Evolutionary conservation across 2,329 filamentous ascomycete genomes (phyloP), one percentile per base, ranked within the genome.

Genomic region (Neopestalotiopsis rosae): DNA sequence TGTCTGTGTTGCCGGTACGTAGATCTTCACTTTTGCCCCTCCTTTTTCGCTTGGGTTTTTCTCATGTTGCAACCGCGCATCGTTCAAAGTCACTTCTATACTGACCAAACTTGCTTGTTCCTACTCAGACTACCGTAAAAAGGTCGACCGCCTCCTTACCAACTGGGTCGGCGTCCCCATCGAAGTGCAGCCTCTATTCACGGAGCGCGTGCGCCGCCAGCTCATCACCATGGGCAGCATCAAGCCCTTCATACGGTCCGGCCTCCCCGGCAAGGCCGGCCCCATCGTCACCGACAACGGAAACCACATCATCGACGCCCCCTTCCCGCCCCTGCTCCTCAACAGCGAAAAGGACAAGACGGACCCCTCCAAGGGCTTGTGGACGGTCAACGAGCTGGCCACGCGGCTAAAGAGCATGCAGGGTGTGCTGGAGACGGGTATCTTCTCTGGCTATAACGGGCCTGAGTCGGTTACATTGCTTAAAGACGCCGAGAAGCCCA

Each of bases 281-380:
- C 93, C 95, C 38, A 88, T 97, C 28, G 81, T 82, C 32, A 97
- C 94, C 4, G 94, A 97, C 77, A 94, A 97, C 79, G 90, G 90
- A 73, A 94, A 95, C 84, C 93, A 92, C 84, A 92, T 99, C 75
- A 91, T 99, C 72, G 96, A 99, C 77, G 96, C 96, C 13, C 94
- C 94, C 0, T 98, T 99, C 82, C 83, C 87, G 64, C 88, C 90
- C 4, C 85, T 98, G 66, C 83, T 94, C 63, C 88, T 92, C 38
- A 76, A 75, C 68, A 74, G 72, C 72, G 72, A 83, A 64, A 78
- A 76, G 3, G 80, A 82, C 14, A 78, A 81, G 57, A 83, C 86
- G 5, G 86, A 89, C 70, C 88, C 90, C 24, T 82, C 86, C 73
- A 85, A 89, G 70, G 92, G 94, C 17, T 82, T 88, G 56, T 98